Percentiles rank a stretch among this genome's conserved stretches.
These are phyloP conservation scores for Handroanthus guayacan DNA, from an alignment of 257 asterid species.

Conservation along the genomic window DNA sequence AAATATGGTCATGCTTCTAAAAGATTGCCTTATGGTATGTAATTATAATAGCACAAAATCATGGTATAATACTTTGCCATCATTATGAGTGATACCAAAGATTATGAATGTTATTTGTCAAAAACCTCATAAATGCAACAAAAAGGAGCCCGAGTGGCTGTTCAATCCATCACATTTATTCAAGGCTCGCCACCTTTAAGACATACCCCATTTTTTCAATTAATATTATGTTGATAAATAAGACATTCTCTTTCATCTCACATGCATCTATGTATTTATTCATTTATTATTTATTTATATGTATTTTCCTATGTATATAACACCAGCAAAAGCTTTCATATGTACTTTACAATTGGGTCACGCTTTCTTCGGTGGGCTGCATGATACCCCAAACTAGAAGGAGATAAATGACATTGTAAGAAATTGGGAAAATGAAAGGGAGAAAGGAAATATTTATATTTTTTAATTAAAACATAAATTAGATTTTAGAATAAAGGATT, in stretches of 20 bases:
- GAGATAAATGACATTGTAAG: not conserved
- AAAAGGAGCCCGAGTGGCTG: slow-evolving; percentile 48
- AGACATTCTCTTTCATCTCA: not conserved
- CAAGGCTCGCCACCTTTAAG: not conserved
- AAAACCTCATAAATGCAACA: slow-evolving; percentile 45
- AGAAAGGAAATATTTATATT: too few relatives aligned
- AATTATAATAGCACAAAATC: slow-evolving; percentile 46
- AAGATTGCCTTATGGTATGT: slow-evolving; percentile 31
- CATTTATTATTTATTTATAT: not conserved
- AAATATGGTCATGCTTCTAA: slow-evolving; percentile 37
- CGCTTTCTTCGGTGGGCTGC: not conserved
- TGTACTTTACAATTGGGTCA: slow-evolving; percentile 7
- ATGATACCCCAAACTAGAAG: not conserved
- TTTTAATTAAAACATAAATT: too few relatives aligned
- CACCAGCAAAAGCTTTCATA: not conserved
- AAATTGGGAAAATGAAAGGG: too few relatives aligned
- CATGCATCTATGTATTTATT: not conserved
- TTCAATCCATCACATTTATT: slow-evolving; percentile 31
- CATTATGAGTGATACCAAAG: slow-evolving; percentile 71
- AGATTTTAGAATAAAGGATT: too few relatives aligned
- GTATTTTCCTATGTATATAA: not conserved
- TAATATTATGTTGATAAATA: not conserved
- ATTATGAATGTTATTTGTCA: slow-evolving; percentile 55
- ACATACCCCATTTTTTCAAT: not conserved
- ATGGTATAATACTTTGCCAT: slow-evolving; percentile 51